Conservation (phyloP, 1,284 basidiomycete species). For the Ustilago sp. region DNA sequence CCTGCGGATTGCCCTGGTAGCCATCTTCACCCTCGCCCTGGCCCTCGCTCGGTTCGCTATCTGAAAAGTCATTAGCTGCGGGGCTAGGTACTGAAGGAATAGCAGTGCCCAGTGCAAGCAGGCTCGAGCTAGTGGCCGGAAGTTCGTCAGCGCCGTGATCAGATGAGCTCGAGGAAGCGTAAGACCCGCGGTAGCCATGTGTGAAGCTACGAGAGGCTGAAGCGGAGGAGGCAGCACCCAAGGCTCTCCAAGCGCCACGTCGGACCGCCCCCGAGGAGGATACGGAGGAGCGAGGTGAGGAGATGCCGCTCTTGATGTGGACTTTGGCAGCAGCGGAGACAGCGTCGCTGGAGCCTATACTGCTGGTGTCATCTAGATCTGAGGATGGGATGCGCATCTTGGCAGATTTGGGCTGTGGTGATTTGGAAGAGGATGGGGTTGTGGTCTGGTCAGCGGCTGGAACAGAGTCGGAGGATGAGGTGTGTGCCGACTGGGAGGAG, state of each 20-base stretch:
- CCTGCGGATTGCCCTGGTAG: constrained; percentile 36
- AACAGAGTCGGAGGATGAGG: constrained; percentile 25
- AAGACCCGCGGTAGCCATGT: constrained; percentile 25
- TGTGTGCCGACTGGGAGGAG: constrained; percentile 30
- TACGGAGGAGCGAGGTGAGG: constrained; percentile 50
- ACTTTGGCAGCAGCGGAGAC: constrained; percentile 31
- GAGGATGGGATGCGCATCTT: constrained; percentile 29
- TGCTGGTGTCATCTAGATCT: constrained; percentile 46
- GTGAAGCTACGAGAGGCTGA: constrained; percentile 37
- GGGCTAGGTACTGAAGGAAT: constrained; percentile 11
- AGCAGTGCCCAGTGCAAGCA: not conserved
- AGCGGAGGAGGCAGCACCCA: constrained; percentile 33
- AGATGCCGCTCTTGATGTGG: constrained; percentile 48
- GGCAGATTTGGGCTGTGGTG: constrained; percentile 24
- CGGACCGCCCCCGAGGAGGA: constrained; percentile 44
- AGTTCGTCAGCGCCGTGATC: constrained; percentile 32
- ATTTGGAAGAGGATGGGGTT: constrained; percentile 22
- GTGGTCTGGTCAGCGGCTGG: constrained; percentile 6
- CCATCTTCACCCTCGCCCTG: constrained; percentile 14
- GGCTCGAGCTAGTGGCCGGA: not conserved
- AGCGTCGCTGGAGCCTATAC: constrained; percentile 41
- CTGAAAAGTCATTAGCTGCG: not conserved
- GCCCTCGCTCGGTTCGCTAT: not conserved
- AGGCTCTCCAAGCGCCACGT: constrained; percentile 46
- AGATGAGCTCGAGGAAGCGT: constrained; percentile 37